Evolutionary conservation across 2,329 filamentous ascomycete genomes (phyloP), one percentile per base, ranked within the genome.

Genomic region (Aspergillus chevalieri): DNA sequence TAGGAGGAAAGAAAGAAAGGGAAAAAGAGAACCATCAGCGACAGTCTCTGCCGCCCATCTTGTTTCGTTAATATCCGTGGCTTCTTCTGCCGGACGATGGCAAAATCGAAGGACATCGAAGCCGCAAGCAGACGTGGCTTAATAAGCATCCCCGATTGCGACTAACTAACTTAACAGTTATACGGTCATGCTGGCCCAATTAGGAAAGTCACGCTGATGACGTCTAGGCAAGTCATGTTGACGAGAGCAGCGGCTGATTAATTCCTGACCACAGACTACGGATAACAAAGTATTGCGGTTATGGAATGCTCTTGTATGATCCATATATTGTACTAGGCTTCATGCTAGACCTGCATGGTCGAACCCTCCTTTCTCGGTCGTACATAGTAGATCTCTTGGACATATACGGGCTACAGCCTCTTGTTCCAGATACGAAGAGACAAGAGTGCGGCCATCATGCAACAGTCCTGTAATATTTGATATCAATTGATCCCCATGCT

Each of bases 51-150:
- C 15, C 34, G 34, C 15, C n/a, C 34, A 36, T 36, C 34, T n/a
- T 36, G 34, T n/a, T 49, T 41, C 48, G 26, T 49, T 21, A 19
- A 22, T 49, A 49, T 55, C 52, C 39, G 46, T 51, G 34, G 9
- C 26, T 30, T 30, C 26, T 30, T 30, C 26, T 30, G 26, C 26
- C 4, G 26, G 26, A 36, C 10, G 28, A 48, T 43, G 24, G 39
- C 39, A 17, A 15, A 15, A 48, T 15, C 22, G 50, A 56, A 52
- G 48, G 44, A 41, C 34, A 50, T 55, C 52, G 52, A 62, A 59
- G 50, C 50, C 53, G 52, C 56, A 81, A 80, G 1, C 68, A 60
- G 39, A 82, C 60, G 3, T 2, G 4, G 38, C 21, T 43, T 43
- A 50, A 22, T 22, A 45, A 46, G 8, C 30, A 41, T 24, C 12